Conservation (phyloP, 805 yeast genomes). For the Metschnikowia henanensis region DNA sequence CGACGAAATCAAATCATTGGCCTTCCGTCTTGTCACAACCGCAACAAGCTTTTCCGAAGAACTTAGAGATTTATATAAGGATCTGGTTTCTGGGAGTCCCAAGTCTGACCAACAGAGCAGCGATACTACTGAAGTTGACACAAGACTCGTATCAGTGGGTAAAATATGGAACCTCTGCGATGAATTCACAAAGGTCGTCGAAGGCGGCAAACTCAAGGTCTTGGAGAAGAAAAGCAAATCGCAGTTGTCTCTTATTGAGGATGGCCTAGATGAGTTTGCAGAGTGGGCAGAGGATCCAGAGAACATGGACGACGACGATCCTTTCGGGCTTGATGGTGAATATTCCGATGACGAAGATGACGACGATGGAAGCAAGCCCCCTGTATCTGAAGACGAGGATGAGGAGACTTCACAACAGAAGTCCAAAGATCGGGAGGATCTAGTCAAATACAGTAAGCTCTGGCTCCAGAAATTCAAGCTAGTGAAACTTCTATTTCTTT, state of each 20-base stretch:
- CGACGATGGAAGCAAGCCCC: constrained; percentile 23
- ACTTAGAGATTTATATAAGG: constrained; percentile 21
- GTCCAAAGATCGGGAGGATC: constrained; percentile 21
- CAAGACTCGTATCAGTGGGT: constrained; percentile 60
- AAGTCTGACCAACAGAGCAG: neutral
- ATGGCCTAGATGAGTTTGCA: constrained; percentile 64
- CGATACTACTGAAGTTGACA: constrained; percentile 18
- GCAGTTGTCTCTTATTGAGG: constrained; percentile 50
- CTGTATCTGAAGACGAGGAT: constrained; percentile 22
- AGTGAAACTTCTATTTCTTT: constrained; percentile 55
- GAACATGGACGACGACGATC: constrained; percentile 47
- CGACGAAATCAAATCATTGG: constrained; percentile 31
- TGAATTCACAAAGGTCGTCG: constrained; percentile 38
- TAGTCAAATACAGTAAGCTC: constrained; percentile 40
- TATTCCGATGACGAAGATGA: constrained; percentile 37
- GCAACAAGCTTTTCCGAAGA: constrained; percentile 26
- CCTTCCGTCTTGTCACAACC: constrained; percentile 20
- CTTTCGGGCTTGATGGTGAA: constrained; percentile 43
- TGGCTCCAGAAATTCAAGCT: constrained; percentile 58
- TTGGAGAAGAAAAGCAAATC: constrained; percentile 47
- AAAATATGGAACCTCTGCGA: constrained; percentile 73
- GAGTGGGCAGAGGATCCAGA: constrained; percentile 70
- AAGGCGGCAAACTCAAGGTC: constrained; percentile 53
- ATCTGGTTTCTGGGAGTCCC: neutral
- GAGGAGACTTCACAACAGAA: constrained; percentile 16